Evolutionary conservation across 208 protist genomes (phyloP), one percentile per base, ranked within the genome.

Genomic region (Crithidia fasciculata): DNA sequence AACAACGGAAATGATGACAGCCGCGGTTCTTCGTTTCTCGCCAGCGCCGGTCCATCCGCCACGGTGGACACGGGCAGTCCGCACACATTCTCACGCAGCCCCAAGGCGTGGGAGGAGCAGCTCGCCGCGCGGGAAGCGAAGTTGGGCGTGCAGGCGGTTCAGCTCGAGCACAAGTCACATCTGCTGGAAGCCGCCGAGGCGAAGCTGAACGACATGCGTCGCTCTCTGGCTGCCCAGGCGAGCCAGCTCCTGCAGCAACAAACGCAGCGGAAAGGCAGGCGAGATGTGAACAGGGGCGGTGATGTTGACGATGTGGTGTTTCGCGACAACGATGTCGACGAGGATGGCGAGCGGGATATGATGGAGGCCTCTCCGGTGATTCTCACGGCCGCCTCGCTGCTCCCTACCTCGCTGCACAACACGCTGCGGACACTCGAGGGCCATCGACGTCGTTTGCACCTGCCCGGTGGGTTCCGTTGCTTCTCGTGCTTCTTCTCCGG

Each of bases 211-310:
- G 84, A 88, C 63, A 82, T 92, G 67, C 86, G 88, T 43, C 72
- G 74, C n/a, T 84, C 84, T 5, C 69, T 95, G 49, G 86, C 90
- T 0, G 65, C 72, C 37, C 89, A 94, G 64, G 89, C 89, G n/a
- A 85, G 73, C 53, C 19, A 81, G 9, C 70, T 91, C 1, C 70
- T 90, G 15, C 70, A 81, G 58, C 81, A 83, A 41, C 81, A 79
- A 28, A 28, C 28, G 28, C 28, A 28, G 28, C 28, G 28, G 47
- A 60, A 65, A 13, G 39, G 61, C 6, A 4, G 59, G 19, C 53
- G 53, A 2, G 54, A 70, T 4, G 9, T 55, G 44, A 54, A 37
- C 69, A 44, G 72, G 39, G 50, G 45, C 41, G 57, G 61, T 60
- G 43, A 3, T 10, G 47, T 7, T n/a, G 63, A 55, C n/a, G n/a